phyloP scores from a whole-genome alignment of 768 basidiomycete species.

The Xerocomellus intermedius region DNA sequence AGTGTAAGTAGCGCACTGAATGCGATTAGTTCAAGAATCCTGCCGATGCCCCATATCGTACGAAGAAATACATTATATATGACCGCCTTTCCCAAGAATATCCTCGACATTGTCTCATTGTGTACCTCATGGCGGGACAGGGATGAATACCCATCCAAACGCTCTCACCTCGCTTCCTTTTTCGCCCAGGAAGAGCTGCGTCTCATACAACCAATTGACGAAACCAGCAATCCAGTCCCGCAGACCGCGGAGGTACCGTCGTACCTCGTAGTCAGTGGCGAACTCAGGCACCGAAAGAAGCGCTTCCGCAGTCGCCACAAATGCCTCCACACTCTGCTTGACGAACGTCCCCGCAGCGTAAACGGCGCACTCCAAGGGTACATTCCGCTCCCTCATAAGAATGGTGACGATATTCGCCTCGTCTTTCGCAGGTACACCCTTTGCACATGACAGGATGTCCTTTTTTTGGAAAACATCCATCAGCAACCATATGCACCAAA shows the following conservation, averaged over 20 bases:
- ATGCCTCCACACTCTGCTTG: conserved; percentile 30
- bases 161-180: conserved; percentile 55
- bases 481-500: background rate
- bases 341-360: conserved; percentile 22
- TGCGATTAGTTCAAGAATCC: conserved; percentile 6
- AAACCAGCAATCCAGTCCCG: conserved; percentile 56
- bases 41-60: background rate
- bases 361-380: conserved; percentile 50
- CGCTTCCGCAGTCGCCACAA: conserved; percentile 22
- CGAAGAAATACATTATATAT: conserved; percentile 6
- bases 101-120: background rate
- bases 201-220: conserved; percentile 68
- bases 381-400: conserved; percentile 42
- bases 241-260: conserved; percentile 47
- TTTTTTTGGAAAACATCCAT: conserved; percentile 21
- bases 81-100: background rate
- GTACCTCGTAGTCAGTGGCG: conserved; percentile 25
- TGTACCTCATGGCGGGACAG: conserved; percentile 11
- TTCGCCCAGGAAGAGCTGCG: conserved; percentile 56
- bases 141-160: conserved; percentile 63
- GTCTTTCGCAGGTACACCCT: conserved; percentile 39
- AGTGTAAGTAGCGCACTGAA: background rate
- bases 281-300: conserved; percentile 16
- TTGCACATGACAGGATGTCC: conserved; percentile 59
- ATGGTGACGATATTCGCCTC: conserved; percentile 50